A percentile compares a stretch with the other conserved stretches of the same genome.
Evolutionary conservation across 2,329 filamentous ascomycete species (phyloP).

Genomic region (Penicillium sp.): DNA sequence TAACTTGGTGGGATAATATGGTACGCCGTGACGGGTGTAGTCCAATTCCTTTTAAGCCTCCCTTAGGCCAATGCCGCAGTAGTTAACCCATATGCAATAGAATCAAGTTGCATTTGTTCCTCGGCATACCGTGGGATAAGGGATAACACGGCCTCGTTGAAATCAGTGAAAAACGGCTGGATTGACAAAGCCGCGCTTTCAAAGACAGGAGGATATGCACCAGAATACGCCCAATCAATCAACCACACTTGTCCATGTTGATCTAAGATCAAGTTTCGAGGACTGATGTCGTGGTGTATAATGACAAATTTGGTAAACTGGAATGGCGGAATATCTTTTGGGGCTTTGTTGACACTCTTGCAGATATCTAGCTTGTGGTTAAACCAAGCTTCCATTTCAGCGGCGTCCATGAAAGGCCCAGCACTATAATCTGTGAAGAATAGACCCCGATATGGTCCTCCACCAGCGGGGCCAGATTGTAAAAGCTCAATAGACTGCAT

Average conservation of each 20-base stretch:
- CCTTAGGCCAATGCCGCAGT: slow-evolving; percentile 19
- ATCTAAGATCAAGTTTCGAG: slow-evolving; percentile 22
- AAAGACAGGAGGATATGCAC: slow-evolving; percentile 26
- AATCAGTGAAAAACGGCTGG: slow-evolving; percentile 19
- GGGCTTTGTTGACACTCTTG: slow-evolving; percentile 11
- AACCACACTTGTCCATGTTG: slow-evolving; percentile 13
- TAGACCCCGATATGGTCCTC: slow-evolving; percentile 16
- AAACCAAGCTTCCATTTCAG: slow-evolving; percentile 26
- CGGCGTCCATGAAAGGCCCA: slow-evolving; percentile 18
- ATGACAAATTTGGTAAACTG: slow-evolving; percentile 19
- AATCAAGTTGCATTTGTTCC: slow-evolving; percentile 20
- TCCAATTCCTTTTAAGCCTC: not conserved
- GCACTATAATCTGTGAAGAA: slow-evolving; percentile 28
- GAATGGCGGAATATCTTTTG: slow-evolving; percentile 17
- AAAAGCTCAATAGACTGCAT: slow-evolving; percentile 18
- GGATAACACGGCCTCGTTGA: slow-evolving; percentile 21
- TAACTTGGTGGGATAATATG: not conserved
- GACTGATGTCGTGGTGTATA: slow-evolving; percentile 22
- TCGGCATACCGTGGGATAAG: slow-evolving; percentile 18
- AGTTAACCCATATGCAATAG: slow-evolving; percentile 23
- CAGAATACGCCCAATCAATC: slow-evolving; percentile 22
- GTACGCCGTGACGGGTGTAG: not conserved
- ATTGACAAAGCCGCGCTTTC: slow-evolving; percentile 18
- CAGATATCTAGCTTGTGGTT: slow-evolving; percentile 31
- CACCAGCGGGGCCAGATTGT: slow-evolving; percentile 18